Conservation (phyloP, 208 protist genomes). For the Leishmania lainsoni region DNA sequence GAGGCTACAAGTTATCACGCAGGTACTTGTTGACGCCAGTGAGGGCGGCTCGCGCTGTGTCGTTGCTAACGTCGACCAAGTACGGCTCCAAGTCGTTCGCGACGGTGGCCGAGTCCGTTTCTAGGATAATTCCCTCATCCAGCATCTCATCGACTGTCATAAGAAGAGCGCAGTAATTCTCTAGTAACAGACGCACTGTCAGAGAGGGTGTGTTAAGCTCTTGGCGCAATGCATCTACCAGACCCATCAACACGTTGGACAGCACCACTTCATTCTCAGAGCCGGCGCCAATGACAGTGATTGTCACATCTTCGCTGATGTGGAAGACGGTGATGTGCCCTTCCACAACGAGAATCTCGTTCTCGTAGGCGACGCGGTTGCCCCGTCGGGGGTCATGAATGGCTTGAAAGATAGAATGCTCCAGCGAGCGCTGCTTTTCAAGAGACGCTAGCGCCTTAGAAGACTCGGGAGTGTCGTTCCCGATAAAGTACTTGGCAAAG, state of each 20-base stretch:
- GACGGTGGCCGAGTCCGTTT: constrained; percentile 67
- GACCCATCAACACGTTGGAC: constrained; percentile 54
- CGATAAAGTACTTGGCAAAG: constrained; percentile 90
- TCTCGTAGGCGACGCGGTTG: constrained; percentile 34
- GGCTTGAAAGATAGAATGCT: constrained; percentile 53
- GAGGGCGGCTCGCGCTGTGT: constrained; percentile 70
- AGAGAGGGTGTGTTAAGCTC: constrained; percentile 57
- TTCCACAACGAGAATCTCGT: constrained; percentile 81
- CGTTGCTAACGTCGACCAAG: constrained; percentile 51
- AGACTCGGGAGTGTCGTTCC: constrained; percentile 49
- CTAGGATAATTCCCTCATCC: constrained; percentile 90
- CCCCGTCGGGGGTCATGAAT: constrained; percentile 35
- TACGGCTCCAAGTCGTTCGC: constrained; percentile 66
- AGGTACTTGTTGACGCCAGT: constrained; percentile 87
- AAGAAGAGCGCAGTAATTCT: constrained; percentile 88
- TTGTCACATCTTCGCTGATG: constrained; percentile 59
- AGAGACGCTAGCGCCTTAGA: constrained; percentile 54
- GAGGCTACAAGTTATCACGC: constrained; percentile 66
- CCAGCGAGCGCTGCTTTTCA: constrained; percentile 73
- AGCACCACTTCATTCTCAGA: constrained; percentile 90
- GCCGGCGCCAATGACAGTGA: constrained; percentile 79
- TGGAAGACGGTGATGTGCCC: constrained; percentile 75
- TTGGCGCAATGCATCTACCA: constrained; percentile 71
- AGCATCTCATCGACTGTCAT: constrained; percentile 90
- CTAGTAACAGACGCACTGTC: constrained; percentile 58